Evolutionary conservation across 176 grass and related monocot genomes (phyloP).

Genomic region (Aegilops bicornis): DNA sequence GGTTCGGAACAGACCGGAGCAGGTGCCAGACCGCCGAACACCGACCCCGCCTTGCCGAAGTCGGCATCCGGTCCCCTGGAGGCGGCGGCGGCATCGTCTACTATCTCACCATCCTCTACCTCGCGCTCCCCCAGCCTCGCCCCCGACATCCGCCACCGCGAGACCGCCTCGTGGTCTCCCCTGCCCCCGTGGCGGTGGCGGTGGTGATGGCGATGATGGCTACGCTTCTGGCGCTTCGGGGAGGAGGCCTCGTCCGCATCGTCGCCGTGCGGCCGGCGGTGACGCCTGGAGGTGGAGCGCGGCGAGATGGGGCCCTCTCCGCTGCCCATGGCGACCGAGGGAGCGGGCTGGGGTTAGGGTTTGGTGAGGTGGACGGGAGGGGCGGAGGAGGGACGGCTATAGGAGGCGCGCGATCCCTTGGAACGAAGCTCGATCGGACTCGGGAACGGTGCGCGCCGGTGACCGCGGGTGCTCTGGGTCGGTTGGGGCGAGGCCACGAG

Average conservation of each 20-base stretch:
- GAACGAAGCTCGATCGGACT: not conserved
- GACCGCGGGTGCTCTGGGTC: not conserved
- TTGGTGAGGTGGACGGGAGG: no score
- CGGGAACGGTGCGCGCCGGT: not conserved
- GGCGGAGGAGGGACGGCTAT: not conserved
- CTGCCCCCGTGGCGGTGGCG: not conserved
- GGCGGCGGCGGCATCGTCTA: constrained; percentile 32
- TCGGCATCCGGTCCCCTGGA: constrained; percentile 8
- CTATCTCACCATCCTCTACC: constrained; percentile 89
- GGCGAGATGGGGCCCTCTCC: not conserved
- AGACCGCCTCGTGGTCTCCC: not conserved
- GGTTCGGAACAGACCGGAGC: not conserved
- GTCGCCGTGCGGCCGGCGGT: not conserved
- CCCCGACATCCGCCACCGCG: not conserved
- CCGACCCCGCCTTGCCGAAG: not conserved
- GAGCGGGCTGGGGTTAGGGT: not conserved
- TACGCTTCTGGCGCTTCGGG: constrained; percentile 65
- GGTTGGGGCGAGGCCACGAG: not conserved
- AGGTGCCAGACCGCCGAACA: constrained; percentile 47
- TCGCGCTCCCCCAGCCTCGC: constrained; percentile 33
- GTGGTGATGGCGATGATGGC: not conserved
- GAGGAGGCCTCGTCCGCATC: constrained; percentile 19
- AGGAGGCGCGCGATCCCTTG: not conserved
- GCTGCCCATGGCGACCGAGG: not conserved
- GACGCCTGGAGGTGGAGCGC: not conserved